Base-by-base conservation (phyloP, 805 yeast species). In the Saccharomyces jurei region DNA sequence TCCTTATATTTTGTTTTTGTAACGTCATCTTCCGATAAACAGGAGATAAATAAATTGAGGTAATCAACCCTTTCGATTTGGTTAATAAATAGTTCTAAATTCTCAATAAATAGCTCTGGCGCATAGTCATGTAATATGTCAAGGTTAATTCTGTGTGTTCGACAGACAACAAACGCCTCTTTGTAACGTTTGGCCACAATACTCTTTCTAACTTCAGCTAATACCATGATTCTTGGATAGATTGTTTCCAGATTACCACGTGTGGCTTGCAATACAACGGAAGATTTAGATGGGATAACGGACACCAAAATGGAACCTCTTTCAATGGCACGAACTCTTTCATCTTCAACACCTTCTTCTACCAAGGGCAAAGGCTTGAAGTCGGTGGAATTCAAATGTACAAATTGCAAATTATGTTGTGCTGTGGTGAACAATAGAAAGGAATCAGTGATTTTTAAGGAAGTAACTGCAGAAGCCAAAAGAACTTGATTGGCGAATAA, bases 181-280 rank as follows among this genome's bases (percentile, higher is more conserved):
- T 72, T 74, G 63, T 86, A 94, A 36, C 81, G 73, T 54, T 71
- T 75, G 0, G 74, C 71, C 32, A 78, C 74, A 57, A 94, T 89
- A 60, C 78, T 77, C 32, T 78, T 75, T 60, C 99, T 80, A 27
- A 94, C 95, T 25, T 86, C 94, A 11, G 87, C 79, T 44, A 94
- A 73, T 2, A 92, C 96, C 86, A 94, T 83, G 49, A 94, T 87
- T 68, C 99, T 79, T 13, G 99, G 99, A 64, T 82, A 84, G 21
- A 94, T 87, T 0, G 98, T 90, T 70, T 94, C 99, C 60, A 94
- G 74, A 64, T 94, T 94, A 57, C 99, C 99, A 68, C 99, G 81
- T 56, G 96, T 96, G 4, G 97, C 97, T 69, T 94, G 97, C 52
- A 94, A 75, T 3, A 89, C 83, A 21, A 95, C 90, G 0, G 91